Evolutionary conservation across 2,329 filamentous ascomycete species (phyloP).

Genomic region (Ophiobolus disseminans): DNA sequence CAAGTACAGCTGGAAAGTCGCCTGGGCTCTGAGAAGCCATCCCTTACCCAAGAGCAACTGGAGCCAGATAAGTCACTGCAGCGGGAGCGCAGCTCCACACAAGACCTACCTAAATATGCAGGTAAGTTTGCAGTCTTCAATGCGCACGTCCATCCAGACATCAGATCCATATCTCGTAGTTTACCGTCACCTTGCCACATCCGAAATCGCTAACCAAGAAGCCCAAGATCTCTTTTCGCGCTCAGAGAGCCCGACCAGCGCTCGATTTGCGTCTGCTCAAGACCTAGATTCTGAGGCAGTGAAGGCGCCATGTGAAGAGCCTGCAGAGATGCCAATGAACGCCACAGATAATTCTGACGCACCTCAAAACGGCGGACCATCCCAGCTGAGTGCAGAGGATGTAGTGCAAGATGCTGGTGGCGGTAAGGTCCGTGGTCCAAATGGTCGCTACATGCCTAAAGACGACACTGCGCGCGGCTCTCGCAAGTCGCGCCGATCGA

Average conservation of each 20-base stretch:
- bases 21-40: not conserved
- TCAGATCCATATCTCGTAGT: too few species aligned
- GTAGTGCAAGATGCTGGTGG: constrained; percentile 14
- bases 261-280: not conserved
- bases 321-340: not conserved
- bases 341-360: not conserved
- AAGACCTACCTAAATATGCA: not conserved
- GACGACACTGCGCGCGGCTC: not conserved
- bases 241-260: not conserved
- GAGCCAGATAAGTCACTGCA: not conserved
- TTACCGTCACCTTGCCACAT: too few species aligned
- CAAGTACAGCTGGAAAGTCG: not conserved
- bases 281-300: not conserved
- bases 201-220: not conserved
- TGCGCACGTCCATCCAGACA: too few species aligned
- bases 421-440: constrained; percentile 23
- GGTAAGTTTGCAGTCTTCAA: too few species aligned
- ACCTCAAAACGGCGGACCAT: too few species aligned
- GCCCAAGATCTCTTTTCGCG: not conserved
- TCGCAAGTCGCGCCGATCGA: not conserved
- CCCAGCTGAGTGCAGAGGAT: not conserved
- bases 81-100: not conserved
- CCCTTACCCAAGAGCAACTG: not conserved
- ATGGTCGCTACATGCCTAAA: constrained; percentile 23
- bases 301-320: not conserved